Evolutionary conservation across 2,329 filamentous ascomycete species (phyloP).

Genomic region (Trichophyton schoenleinii): DNA sequence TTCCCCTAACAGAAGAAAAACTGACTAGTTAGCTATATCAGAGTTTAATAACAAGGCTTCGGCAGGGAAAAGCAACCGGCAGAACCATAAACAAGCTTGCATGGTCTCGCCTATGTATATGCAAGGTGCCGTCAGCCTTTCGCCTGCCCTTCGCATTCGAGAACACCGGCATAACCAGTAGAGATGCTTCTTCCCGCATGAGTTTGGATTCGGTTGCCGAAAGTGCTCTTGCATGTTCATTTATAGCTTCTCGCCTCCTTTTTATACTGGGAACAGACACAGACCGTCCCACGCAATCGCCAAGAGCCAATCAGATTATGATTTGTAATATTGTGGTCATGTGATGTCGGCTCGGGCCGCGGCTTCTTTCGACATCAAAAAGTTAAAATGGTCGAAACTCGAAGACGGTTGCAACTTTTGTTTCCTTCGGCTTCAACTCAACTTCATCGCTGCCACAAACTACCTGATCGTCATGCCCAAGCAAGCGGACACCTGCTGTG

Average conservation of each 20-base stretch:
- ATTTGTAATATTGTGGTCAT: neutral
- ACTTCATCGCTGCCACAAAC: neutral
- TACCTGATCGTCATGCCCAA: neutral
- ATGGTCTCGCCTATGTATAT: neutral
- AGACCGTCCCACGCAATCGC: neutral
- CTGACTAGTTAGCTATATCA: neutral
- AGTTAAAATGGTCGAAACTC: neutral
- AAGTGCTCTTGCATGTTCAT: neutral
- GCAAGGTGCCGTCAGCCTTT: neutral
- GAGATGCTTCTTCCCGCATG: neutral
- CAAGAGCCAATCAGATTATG: neutral
- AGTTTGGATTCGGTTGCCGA: neutral
- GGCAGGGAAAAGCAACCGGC: neutral
- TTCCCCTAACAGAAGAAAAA: neutral
- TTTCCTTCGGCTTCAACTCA: too few relatives aligned
- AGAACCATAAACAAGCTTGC: neutral
- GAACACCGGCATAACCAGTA: too few relatives aligned
- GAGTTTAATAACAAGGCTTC: neutral
- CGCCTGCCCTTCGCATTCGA: neutral
- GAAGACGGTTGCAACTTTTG: neutral
- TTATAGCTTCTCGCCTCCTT: neutral
- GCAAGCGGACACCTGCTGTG: neutral
- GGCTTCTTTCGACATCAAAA: neutral
- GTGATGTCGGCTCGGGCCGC: neutral
- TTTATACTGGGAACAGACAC: neutral